A percentile compares a stretch with the other conserved stretches of the same genome.
phyloP scores from a whole-genome alignment of 2,329 filamentous ascomycete species.

The Paraphoma chrysanthemicola region DNA sequence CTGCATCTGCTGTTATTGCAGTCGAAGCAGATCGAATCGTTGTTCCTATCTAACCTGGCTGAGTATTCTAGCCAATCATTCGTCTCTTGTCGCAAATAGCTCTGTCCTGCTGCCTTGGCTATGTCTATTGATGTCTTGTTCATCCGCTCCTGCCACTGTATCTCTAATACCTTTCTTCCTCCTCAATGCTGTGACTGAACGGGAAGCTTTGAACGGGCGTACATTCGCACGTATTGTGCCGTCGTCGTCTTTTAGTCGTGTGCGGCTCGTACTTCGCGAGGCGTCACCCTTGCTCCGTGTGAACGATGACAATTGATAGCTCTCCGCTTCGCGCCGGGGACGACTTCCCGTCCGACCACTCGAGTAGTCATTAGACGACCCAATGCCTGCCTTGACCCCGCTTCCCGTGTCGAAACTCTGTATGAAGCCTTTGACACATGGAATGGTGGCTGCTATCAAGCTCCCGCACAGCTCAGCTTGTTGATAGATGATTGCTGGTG shows the following conservation, averaged over 20 bases:
- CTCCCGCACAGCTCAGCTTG: slow-evolving; percentile 30
- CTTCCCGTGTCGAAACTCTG: slow-evolving; percentile 32
- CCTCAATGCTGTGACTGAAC: background rate
- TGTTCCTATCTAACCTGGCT: no score
- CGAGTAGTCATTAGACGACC: slow-evolving; percentile 15
- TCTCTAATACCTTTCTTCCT: background rate
- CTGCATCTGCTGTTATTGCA: no score
- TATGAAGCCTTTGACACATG: slow-evolving; percentile 36
- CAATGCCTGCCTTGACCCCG: slow-evolving; percentile 23
- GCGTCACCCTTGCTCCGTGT: background rate
- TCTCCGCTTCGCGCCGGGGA: background rate
- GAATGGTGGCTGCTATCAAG: slow-evolving; percentile 35
- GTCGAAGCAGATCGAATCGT: no score
- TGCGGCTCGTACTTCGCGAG: background rate
- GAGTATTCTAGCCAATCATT: background rate
- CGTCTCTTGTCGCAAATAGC: background rate
- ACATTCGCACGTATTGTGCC: background rate
- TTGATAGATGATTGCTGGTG: slow-evolving; percentile 26
- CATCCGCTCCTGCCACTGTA: background rate
- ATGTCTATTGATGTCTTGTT: background rate
- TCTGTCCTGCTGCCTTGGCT: slow-evolving; percentile 1
- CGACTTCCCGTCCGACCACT: slow-evolving; percentile 1
- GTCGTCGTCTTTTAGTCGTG: background rate
- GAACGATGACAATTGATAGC: slow-evolving; percentile 2
- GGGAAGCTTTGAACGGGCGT: background rate